A percentile compares a stretch with the other conserved stretches of the same genome.
Conservation (phyloP, 805 yeast genomes). For the Yarrowia bubula region DNA sequence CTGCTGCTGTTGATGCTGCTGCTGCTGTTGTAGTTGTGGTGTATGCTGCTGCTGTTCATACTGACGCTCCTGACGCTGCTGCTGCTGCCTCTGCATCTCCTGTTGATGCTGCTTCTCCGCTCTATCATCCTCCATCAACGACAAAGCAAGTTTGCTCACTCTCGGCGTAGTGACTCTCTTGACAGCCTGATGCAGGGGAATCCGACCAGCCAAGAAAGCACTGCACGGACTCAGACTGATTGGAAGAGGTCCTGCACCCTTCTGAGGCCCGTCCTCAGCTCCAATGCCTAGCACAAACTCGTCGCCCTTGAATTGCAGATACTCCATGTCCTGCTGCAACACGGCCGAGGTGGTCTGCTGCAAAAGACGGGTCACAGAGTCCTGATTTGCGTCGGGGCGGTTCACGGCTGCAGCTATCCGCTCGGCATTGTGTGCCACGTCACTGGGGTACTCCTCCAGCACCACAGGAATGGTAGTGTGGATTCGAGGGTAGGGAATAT, state of each 20-base stretch:
- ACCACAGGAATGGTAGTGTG: slow-evolving; percentile 13
- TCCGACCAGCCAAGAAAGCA: background rate
- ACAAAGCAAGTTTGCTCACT: background rate
- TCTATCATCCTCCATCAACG: background rate
- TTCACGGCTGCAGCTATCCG: background rate
- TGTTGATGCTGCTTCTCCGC: background rate
- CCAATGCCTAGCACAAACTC: background rate
- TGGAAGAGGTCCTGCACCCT: background rate
- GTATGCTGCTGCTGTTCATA: background rate
- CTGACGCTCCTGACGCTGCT: background rate
- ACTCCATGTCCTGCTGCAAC: background rate
- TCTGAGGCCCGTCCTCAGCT: background rate
- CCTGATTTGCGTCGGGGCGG: background rate
- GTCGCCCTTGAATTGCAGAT: slow-evolving; percentile 6
- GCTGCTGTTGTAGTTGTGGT: background rate
- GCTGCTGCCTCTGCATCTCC: no score
- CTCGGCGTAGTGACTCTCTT: background rate
- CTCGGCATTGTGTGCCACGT: background rate
- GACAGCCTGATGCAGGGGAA: background rate
- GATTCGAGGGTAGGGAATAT: background rate
- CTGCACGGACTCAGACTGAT: background rate
- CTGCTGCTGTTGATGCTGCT: background rate
- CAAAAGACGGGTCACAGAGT: background rate
- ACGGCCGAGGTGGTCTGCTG: background rate
- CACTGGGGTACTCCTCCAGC: slow-evolving; percentile 11